Percentiles rank a stretch among this genome's conserved stretches.
These are phyloP conservation scores for Solanum hybrid DNA, from an alignment of 305 asterid species.

Conservation along the genomic window DNA sequence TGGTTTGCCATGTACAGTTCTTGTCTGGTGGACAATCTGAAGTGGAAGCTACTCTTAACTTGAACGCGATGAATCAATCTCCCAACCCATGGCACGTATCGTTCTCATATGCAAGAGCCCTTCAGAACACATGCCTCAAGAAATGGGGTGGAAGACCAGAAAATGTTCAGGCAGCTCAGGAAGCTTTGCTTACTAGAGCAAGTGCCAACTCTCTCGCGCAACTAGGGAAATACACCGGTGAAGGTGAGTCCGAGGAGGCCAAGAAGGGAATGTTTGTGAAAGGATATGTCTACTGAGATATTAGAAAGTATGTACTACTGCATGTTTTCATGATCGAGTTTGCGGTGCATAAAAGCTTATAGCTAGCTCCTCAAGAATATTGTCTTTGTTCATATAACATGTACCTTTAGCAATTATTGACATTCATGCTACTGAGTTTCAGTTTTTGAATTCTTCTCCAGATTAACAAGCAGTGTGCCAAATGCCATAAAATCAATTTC, in stretches of 20 bases:
- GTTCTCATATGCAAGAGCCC: conserved; percentile 64
- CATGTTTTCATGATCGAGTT: neutral
- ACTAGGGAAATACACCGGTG: conserved; percentile 60
- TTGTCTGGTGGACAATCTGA: conserved; percentile 74
- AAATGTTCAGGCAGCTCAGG: conserved; percentile 62
- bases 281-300: conserved; percentile 47
- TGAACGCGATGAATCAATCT: conserved; percentile 62
- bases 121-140: conserved; percentile 65
- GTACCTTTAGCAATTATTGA: neutral
- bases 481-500: neutral
- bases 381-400: neutral
- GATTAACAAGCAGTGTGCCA: neutral
- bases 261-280: conserved; percentile 58
- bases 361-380: neutral
- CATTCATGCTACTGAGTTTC: neutral
- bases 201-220: conserved; percentile 65
- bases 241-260: conserved; percentile 65
- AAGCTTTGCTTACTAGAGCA: conserved; percentile 42
- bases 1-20: conserved; percentile 23
- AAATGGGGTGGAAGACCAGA: conserved; percentile 67
- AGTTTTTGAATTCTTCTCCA: neutral
- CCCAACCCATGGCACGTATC: conserved; percentile 74
- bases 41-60: conserved; percentile 61
- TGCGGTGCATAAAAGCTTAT: neutral
- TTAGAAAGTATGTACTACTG: neutral